Conservation (phyloP, 768 basidiomycete species). For the Roridomyces roridus region DNA sequence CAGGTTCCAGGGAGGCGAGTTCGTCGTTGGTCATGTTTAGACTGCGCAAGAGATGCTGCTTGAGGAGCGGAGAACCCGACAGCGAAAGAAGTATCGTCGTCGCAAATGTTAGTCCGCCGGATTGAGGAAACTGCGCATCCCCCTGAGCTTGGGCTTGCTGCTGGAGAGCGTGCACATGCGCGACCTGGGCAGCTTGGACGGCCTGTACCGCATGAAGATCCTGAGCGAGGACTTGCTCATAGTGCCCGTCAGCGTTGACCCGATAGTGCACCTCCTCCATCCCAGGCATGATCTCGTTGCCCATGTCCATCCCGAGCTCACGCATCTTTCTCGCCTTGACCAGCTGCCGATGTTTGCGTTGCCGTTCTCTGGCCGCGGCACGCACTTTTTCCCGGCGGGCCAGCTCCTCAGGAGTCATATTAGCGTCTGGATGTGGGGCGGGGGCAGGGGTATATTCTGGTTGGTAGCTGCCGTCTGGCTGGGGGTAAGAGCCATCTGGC, state of each 20-base stretch:
- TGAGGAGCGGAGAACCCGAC: constrained; percentile 74
- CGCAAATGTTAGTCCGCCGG: constrained; percentile 80
- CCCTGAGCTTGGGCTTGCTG: constrained; percentile 37
- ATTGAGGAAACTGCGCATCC: constrained; percentile 71
- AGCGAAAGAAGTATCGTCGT: constrained; percentile 79
- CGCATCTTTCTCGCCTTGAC: constrained; percentile 84
- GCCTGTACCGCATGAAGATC: constrained; percentile 42
- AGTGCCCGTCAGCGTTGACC: constrained; percentile 53
- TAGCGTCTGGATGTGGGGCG: constrained; percentile 28
- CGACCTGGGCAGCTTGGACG: constrained; percentile 13
- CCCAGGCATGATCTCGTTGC: constrained; percentile 68
- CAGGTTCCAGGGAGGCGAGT: constrained; percentile 75
- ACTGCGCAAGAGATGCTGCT: constrained; percentile 75
- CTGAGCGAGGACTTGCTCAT: constrained; percentile 50
- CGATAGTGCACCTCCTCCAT: constrained; percentile 63
- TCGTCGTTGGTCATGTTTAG: constrained; percentile 82
- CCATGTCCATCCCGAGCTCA: constrained; percentile 84
- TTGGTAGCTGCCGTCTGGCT: constrained; percentile 31
- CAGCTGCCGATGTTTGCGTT: constrained; percentile 79
- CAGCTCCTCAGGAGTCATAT: constrained; percentile 67
- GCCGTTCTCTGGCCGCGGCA: constrained; percentile 79
- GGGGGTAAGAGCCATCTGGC: constrained; percentile 30
- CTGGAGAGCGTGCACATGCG: constrained; percentile 38
- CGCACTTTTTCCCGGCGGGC: constrained; percentile 74
- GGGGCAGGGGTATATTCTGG: no score